Evolutionary conservation across 495 filamentous ascomycete genomes (phyloP), one percentile per base, ranked within the genome.

Genomic region (Penicillium goetzii): DNA sequence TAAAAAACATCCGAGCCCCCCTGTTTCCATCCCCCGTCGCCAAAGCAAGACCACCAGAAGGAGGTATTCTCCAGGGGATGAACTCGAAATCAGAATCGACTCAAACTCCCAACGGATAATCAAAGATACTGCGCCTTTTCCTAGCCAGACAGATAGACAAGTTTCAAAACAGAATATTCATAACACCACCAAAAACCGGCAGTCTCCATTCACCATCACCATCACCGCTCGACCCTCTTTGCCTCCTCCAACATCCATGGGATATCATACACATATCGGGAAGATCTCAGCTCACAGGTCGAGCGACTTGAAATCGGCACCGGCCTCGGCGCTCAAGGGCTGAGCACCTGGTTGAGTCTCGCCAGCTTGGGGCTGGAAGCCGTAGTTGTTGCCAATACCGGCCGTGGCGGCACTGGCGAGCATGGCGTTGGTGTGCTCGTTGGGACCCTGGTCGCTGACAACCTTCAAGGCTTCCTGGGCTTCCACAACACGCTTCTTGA

Each of bases 401-500:
- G 79, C 76, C 14, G 79, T 80, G 1, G 80, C 74, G 45, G 75
- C 78, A 33, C 78, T 71, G 10, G 81, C 76, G 41, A 85, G 78
- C 62, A 81, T 83, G 69, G 84, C 74, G 64, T 80, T 82, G n/a
- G 79, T 68, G 7, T 85, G 87, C 61, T 90, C 78, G 32, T 71
- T 75, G 26, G 78, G 71, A 28, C 88, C 88, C 32, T 81, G 80
- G 5, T 81, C 73, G 41, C 82, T 86, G 11, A 88, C 86, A 50
- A 84, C 76, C 67, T 84, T 84, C 58, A 97, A 77, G n/a, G 82
- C 84, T 52, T 92, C 92, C 76, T 97, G 90, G 0, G 91, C 88
- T 65, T 93, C 88, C 64, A 86, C 82, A 15, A 97, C 90, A 59
- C 92, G 83, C 78, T 91, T 90, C 84, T 95, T 92, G 78, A 97